A percentile compares a stretch with the other conserved stretches of the same genome.
These are phyloP conservation scores for Candida adriatica DNA, from an alignment of 805 yeast species.

Conservation along the genomic window DNA sequence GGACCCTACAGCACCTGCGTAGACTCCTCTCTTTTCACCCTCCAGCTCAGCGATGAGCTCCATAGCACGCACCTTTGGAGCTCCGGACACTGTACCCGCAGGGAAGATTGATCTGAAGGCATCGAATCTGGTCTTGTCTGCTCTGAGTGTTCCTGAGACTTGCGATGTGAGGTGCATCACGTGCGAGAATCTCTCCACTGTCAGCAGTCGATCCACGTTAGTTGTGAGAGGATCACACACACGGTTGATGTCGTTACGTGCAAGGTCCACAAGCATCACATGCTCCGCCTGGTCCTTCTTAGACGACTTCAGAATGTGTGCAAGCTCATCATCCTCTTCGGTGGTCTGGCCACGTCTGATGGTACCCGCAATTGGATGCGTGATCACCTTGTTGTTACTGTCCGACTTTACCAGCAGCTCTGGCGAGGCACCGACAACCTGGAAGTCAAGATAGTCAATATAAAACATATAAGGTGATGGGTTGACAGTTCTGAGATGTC, in stretches of 20 bases:
- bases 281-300: constrained; percentile 96
- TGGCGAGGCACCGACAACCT: constrained; percentile 96
- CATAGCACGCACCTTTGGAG: constrained; percentile 97
- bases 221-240: constrained; percentile 86
- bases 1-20: constrained; percentile 98
- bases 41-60: constrained; percentile 87
- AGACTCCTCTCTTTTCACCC: constrained; percentile 88
- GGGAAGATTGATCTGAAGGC: constrained; percentile 98
- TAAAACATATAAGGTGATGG: constrained; percentile 97
- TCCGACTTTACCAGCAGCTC: constrained; percentile 86
- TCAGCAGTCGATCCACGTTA: constrained; percentile 78
- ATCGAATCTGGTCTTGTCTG: constrained; percentile 84
- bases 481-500: constrained; percentile 90
- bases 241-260: constrained; percentile 92
- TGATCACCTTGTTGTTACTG: constrained; percentile 60
- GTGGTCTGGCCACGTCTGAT: constrained; percentile 82
- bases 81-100: constrained; percentile 98
- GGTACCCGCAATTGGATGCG: constrained; percentile 99
- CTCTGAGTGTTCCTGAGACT: constrained; percentile 84
- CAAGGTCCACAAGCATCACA: constrained; percentile 96
- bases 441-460: constrained; percentile 87
- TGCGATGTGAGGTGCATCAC: constrained; percentile 96
- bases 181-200: constrained; percentile 91
- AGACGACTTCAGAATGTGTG: constrained; percentile 64
- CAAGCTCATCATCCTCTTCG: constrained; percentile 86